Evolutionary conservation across 2,329 filamentous ascomycete genomes (phyloP), one percentile per base, ranked within the genome.

Genomic region (Juglanconis sp.): DNA sequence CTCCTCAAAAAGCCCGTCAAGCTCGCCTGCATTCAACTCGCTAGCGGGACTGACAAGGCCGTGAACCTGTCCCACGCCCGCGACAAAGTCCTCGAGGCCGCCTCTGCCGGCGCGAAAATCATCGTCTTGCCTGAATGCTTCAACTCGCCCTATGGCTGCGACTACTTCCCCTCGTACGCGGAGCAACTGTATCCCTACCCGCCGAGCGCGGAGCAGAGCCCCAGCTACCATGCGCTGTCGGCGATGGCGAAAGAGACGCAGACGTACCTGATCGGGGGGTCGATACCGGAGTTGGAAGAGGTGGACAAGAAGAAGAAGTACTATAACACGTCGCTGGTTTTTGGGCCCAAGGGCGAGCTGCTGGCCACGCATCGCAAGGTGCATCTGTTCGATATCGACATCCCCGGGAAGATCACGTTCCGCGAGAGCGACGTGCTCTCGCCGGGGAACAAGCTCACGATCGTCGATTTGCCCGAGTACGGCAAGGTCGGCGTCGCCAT

Each of bases 81-180:
- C 60, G 81, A 82, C 48, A 93, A 95, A 72, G 92, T 98, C 61
- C 83, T 92, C 64, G 87, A 92, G 73, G 94, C 95, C 5, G 88
- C 92, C 31, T 74, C 79, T 32, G 79, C 79, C 3, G 94, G 94
- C 66, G 92, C 94, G 62, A 87, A 90, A 60, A 87, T 99, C 62
- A 88, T 98, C 65, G 92, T 98, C 38, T 85, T 99, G 17, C 95
- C 95, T 40, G 95, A 99, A 79, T 99, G 95, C 82, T 99, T 99
- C 86, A 99, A 99, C 80, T 96, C 91, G 47, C 95, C 95, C 8
- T 99, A 99, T 76, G 95, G 95, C 66, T 92, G 87, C 66, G 75
- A 92, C 70, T 93, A 88, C 81, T 99, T 99, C 77, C 89, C 93
- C 57, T 85, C 87, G 63, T 98, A 98, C 74, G 93, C 95, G 66